phyloP scores from a whole-genome alignment of 2,329 filamentous ascomycete species.

The Conoideocrella luteorostrata region DNA sequence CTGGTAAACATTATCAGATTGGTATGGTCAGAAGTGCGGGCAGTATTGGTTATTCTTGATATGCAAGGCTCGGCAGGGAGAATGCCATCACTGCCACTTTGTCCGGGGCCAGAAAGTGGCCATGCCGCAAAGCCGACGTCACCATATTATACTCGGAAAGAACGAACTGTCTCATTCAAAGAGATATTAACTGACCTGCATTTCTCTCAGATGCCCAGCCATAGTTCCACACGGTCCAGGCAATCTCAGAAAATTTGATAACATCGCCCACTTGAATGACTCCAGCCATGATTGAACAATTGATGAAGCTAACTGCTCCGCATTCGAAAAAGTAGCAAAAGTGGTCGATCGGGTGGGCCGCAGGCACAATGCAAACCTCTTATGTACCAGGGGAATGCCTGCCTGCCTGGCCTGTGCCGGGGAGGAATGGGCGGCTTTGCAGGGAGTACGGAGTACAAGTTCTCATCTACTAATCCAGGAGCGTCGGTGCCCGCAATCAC shows the following conservation, averaged over 20 bases:
- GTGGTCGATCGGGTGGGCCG: neutral
- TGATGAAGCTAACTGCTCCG: neutral
- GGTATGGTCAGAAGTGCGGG: neutral
- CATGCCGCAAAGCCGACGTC: neutral
- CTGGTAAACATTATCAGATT: neutral
- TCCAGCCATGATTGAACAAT: constrained; percentile 5
- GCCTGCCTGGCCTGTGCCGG: too few species aligned
- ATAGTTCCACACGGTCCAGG: constrained; percentile 4
- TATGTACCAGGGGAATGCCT: neutral
- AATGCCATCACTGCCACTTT: neutral
- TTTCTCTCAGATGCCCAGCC: constrained; percentile 7
- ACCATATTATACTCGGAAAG: neutral
- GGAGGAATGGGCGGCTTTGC: too few species aligned
- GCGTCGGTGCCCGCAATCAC: too few species aligned
- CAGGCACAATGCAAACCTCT: neutral
- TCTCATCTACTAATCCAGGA: too few species aligned
- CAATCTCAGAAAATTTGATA: constrained; percentile 7
- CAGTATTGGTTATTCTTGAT: too few species aligned
- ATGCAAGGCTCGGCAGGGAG: too few species aligned
- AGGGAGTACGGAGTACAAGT: too few species aligned
- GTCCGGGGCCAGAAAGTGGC: neutral
- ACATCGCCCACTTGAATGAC: constrained; percentile 9
- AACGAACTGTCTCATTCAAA: neutral
- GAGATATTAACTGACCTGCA: neutral
- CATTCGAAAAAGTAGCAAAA: neutral